Evolutionary conservation across 2,329 filamentous ascomycete genomes (phyloP), one percentile per base, ranked within the genome.

Genomic region (Aureobasidium sp.): DNA sequence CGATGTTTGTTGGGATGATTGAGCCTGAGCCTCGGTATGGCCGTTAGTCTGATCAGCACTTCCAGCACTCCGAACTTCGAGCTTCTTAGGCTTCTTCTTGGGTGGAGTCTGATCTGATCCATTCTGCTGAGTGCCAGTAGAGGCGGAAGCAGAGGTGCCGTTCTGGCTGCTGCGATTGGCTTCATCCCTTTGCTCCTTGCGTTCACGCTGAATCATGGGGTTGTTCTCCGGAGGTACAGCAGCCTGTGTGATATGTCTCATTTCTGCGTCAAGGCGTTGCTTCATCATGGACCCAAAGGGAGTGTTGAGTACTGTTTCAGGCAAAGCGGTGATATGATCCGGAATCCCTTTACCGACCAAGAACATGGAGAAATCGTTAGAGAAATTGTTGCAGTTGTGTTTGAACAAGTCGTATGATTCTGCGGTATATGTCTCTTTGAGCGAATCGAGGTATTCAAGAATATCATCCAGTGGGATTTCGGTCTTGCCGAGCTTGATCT

Each of bases 381-480:
- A 90, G 75, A 97, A 99, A 74, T 97, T 97, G 77, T 97, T 99
- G 79, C 93, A 97, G 72, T 99, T 99, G 75, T 97, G 91, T 32
- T 84, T 68, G 78, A 90, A 96, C 5, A 97, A 78, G 71, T 97
- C 91, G 70, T 97, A 97, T 0, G 90, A 89, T 52, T 74, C 71
- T 9, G 88, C 79, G 0, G 91, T 96, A 71, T 95, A 99, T 12
- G 95, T 87, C 1, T 87, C 80, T 64, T 87, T 87, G 55, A 97
- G 72, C 5, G 91, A 95, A 61, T 94, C 88, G 1, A 99, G 77
- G 71, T 96, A 97, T 69, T 97, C 91, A 64, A 90, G 78, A 34
- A 97, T 86, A 1, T 95, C 83, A 48, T 96, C 90, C 69, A 88
- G 81, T 0, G 91, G 89, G 27, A 97, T 77, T 58, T 88, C 81